phyloP scores from a whole-genome alignment of 371 early-diverging fungal genomes.

The Apophysomyces variabilis region DNA sequence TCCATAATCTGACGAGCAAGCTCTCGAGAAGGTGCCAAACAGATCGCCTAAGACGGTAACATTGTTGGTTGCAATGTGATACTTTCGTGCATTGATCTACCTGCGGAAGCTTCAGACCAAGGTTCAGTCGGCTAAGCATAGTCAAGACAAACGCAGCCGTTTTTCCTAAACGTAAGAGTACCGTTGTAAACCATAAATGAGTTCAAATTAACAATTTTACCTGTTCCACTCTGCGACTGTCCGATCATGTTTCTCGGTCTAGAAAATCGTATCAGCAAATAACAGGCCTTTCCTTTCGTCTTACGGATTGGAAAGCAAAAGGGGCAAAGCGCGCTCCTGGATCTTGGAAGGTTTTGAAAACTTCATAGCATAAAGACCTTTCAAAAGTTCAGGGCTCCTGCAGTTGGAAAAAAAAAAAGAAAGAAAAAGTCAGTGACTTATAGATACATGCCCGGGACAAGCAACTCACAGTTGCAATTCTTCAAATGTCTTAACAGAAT shows the following conservation, averaged over 20 bases:
- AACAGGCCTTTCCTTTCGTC: constrained; percentile 12
- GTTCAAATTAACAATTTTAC: constrained; percentile 18
- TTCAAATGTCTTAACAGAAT: constrained; percentile 79
- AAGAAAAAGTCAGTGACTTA: too few species aligned
- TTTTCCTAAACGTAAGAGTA: constrained; percentile 87
- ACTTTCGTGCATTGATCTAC: constrained; percentile 22
- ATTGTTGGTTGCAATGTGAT: not conserved
- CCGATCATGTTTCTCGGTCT: constrained; percentile 57
- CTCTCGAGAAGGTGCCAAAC: constrained; percentile 97
- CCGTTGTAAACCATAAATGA: constrained; percentile 77
- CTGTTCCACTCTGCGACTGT: constrained; percentile 58
- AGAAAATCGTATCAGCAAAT: constrained; percentile 2
- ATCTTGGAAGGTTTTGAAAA: constrained; percentile 94
- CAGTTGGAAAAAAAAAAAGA: too few species aligned
- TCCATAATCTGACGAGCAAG: constrained; percentile 95
- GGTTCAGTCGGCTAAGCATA: constrained; percentile 82
- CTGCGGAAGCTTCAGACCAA: constrained; percentile 51
- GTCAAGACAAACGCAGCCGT: constrained; percentile 97
- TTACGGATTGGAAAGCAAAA: constrained; percentile 79
- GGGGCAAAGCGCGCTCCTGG: constrained; percentile 94
- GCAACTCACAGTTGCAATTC: constrained; percentile 69
- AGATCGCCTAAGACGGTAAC: constrained; percentile 73
- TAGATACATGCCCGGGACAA: too few species aligned
- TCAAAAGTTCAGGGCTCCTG: constrained; percentile 76
- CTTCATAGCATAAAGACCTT: constrained; percentile 93